These are phyloP conservation scores for Candida adriatica DNA, from an alignment of 805 yeast genomes.

Conservation along the genomic window DNA sequence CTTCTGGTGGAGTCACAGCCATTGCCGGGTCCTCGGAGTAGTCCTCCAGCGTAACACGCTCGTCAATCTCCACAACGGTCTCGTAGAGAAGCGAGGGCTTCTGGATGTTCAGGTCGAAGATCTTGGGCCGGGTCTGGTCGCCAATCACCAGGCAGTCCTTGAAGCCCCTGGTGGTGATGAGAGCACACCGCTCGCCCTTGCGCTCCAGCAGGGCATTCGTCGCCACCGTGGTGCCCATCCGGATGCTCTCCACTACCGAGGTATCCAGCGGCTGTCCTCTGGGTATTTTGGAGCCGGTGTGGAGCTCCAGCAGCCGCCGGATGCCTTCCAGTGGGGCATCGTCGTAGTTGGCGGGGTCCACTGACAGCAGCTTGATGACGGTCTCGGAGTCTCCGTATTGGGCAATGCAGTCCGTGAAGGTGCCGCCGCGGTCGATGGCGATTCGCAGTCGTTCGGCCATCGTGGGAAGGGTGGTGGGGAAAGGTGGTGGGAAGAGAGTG, in stretches of 20 bases:
- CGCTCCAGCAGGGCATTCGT: conserved; percentile 91
- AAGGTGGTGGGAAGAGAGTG: background rate
- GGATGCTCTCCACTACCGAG: conserved; percentile 53
- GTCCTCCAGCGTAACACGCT: conserved; percentile 79
- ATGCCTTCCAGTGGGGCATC: conserved; percentile 96
- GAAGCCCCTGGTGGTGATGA: conserved; percentile 84
- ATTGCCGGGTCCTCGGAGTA: conserved; percentile 65
- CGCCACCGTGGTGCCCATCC: conserved; percentile 95
- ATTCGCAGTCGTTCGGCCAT: conserved; percentile 22
- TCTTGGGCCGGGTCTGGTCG: conserved; percentile 85
- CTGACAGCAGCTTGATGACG: conserved; percentile 72
- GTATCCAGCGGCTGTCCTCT: conserved; percentile 56
- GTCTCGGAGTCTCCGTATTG: conserved; percentile 41
- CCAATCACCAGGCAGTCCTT: conserved; percentile 79
- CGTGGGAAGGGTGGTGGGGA: background rate
- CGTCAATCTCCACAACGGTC: conserved; percentile 78
- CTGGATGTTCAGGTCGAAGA: conserved; percentile 73
- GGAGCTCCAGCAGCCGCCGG: conserved; percentile 62
- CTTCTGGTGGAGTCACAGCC: conserved; percentile 12
- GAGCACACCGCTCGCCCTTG: conserved; percentile 83
- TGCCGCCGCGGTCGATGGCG: conserved; percentile 72
- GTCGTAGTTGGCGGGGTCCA: conserved; percentile 77
- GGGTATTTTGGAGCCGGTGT: conserved; percentile 48
- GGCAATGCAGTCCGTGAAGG: conserved; percentile 68
- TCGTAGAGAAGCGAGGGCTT: conserved; percentile 70